phyloP scores from a whole-genome alignment of 2,329 filamentous ascomycete species.

The Laburnicola sp. region DNA sequence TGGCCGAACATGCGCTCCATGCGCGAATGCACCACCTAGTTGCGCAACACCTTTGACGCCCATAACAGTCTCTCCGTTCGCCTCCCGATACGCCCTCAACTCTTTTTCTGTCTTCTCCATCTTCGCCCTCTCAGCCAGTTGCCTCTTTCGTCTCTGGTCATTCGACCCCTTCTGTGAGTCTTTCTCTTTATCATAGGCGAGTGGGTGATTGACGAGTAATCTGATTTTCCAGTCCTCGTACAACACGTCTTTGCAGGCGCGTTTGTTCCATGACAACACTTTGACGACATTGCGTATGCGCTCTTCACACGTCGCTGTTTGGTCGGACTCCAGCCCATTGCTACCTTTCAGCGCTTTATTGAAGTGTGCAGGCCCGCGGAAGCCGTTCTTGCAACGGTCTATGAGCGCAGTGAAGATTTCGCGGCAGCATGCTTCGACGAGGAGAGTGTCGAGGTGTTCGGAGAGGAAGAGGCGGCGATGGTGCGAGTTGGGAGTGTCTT shows the following conservation, averaged over 20 bases:
- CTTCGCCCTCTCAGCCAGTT: slow-evolving; percentile 11
- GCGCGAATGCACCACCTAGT: neutral
- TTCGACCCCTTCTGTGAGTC: slow-evolving; percentile 21
- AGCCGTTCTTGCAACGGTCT: slow-evolving; percentile 19
- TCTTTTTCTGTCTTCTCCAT: slow-evolving; percentile 15
- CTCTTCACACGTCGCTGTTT: slow-evolving; percentile 15
- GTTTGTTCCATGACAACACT: slow-evolving; percentile 18
- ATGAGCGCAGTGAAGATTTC: slow-evolving; percentile 15
- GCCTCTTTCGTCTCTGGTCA: slow-evolving; percentile 19
- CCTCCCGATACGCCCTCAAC: slow-evolving; percentile 8
- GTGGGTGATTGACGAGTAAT: slow-evolving; percentile 19
- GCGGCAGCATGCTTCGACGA: slow-evolving; percentile 16
- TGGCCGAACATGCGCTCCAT: neutral
- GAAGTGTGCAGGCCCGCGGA: slow-evolving; percentile 15
- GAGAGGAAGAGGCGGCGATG: slow-evolving; percentile 17
- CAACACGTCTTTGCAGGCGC: slow-evolving; percentile 21
- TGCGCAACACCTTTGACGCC: neutral
- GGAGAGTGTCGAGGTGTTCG: slow-evolving; percentile 1
- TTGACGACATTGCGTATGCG: slow-evolving; percentile 14
- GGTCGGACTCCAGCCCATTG: slow-evolving; percentile 10
- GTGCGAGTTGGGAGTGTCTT: slow-evolving; percentile 13
- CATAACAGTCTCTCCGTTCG: neutral
- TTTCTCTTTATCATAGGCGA: slow-evolving; percentile 19
- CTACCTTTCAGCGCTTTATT: slow-evolving; percentile 17
- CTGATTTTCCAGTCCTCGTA: slow-evolving; percentile 23